Base-by-base conservation (phyloP, 495 filamentous ascomycete genomes). In the Glonium stellatum region DNA sequence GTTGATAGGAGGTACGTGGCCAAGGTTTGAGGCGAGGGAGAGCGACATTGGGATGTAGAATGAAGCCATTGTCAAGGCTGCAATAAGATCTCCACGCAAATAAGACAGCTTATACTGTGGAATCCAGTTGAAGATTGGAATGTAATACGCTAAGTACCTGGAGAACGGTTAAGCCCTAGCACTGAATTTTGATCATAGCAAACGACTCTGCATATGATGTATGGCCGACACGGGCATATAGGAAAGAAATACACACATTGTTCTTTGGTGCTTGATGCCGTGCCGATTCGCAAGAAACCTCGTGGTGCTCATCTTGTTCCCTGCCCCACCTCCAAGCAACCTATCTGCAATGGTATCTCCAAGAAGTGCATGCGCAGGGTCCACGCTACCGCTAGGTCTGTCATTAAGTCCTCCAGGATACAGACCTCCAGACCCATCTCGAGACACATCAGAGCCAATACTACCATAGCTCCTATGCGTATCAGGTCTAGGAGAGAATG, bases 11-110 rank as follows among this genome's bases (percentile, higher is more conserved):
- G 92, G 91, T 15, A 96, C 83, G 67, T 97, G 92, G 6, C 86
- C 93, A 41, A 99, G 84, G 71, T 97, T 99, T 27, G 87, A 83
- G n/a, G 92, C 90, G 59, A 91, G 81, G 4, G 92, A 97, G 27
- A 99, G 81, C 0, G 92, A 86, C 92, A 99, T 97, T 25, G 93
- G 93, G 39, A 99, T 88, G 68, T 99, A 99, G 76, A 99, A 91
- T 13, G 91, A 96, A 0, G 92, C 90, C 74, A 99, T 85, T 1
- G 93, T 97, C 55, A 97, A 71, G 48, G 88, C 80, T 12, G 93
- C 91, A 10, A 91, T 78, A 34, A 97, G 77, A 74, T 99, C 93
- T 34, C 95, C 93, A 64, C 85, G 80, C 27, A 97, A 72, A 70
- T 85, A 95, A 5, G 81, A 80, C 83, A 81, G 87, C 60, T 75